These are phyloP conservation scores for Verticillium longisporum DNA, from an alignment of 2,329 filamentous ascomycete species.

Conservation along the genomic window DNA sequence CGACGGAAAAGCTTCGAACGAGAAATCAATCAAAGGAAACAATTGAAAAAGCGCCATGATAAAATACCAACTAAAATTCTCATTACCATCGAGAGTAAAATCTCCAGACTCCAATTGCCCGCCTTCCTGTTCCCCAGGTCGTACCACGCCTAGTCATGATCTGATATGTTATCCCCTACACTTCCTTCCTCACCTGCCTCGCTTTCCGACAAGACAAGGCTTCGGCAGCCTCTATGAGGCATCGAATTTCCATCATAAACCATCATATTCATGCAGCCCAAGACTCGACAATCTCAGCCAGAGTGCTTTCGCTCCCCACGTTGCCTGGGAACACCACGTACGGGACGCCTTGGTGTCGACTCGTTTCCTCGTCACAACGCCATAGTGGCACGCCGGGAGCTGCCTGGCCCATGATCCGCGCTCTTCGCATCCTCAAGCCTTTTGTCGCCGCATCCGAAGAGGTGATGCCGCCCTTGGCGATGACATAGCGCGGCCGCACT, in stretches of 20 bases:
- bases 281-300: conserved; percentile 33
- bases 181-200: too few species aligned
- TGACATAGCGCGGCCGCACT: conserved; percentile 45
- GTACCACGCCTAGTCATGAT: too few species aligned
- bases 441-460: conserved; percentile 53
- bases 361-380: conserved; percentile 46
- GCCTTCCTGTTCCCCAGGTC: too few species aligned
- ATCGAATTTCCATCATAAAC: not conserved
- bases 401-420: conserved; percentile 49
- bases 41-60: too few species aligned
- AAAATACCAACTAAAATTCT: too few species aligned
- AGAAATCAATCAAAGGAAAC: too few species aligned
- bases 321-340: conserved; percentile 55
- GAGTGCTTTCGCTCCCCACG: conserved; percentile 41
- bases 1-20: too few species aligned
- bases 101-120: too few species aligned
- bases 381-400: conserved; percentile 52
- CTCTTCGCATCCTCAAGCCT: conserved; percentile 44
- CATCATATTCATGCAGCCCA: conserved; percentile 2
- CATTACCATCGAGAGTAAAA: too few species aligned
- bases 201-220: too few species aligned
- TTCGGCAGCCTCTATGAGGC: not conserved
- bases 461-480: conserved; percentile 55
- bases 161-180: too few species aligned
- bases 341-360: conserved; percentile 42